phyloP scores from a whole-genome alignment of 192 early-diverging fungal genomes.

The Rhizophagus clarus region DNA sequence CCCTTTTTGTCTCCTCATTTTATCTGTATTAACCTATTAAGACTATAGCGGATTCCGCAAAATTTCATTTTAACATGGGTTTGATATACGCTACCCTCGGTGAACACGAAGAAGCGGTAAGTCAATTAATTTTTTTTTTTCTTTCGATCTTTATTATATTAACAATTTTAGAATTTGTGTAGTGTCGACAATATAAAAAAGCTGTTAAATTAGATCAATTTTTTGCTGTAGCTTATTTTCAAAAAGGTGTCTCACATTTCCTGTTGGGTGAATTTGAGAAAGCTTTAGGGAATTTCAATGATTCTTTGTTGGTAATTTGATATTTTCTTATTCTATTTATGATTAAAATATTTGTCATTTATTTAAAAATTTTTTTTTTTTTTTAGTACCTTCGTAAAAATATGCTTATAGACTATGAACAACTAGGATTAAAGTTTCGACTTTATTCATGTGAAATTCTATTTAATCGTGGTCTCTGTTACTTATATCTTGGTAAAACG shows the following conservation, averaged over 20 bases:
- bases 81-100: slow-evolving; percentile 74
- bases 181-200: slow-evolving; percentile 76
- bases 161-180: slow-evolving; percentile 13
- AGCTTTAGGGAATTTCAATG: slow-evolving; percentile 80
- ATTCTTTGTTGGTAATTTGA: slow-evolving; percentile 66
- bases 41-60: slow-evolving; percentile 86
- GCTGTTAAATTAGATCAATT: slow-evolving; percentile 84
- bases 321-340: slow-evolving; percentile 24
- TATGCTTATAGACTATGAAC: slow-evolving; percentile 91
- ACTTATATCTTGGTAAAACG: slow-evolving; percentile 72
- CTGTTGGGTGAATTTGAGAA: slow-evolving; percentile 65
- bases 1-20: slow-evolving; percentile 26
- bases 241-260: slow-evolving; percentile 87
- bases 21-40: slow-evolving; percentile 35
- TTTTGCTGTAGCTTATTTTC: slow-evolving; percentile 90
- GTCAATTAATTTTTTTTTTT: slow-evolving; percentile 25
- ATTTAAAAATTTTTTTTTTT: neutral
- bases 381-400: slow-evolving; percentile 77
- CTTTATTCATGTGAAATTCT: slow-evolving; percentile 86
- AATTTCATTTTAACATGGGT: slow-evolving; percentile 97
- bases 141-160: slow-evolving; percentile 20
- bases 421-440: slow-evolving; percentile 90
- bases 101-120: slow-evolving; percentile 81
- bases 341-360: slow-evolving; percentile 9
- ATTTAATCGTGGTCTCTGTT: slow-evolving; percentile 89